Percentiles rank a stretch among this genome's conserved stretches.
Conservation (phyloP, 805 yeast genomes). For the baker's yeast (Saccharomyces cerevisiae) region DNA sequence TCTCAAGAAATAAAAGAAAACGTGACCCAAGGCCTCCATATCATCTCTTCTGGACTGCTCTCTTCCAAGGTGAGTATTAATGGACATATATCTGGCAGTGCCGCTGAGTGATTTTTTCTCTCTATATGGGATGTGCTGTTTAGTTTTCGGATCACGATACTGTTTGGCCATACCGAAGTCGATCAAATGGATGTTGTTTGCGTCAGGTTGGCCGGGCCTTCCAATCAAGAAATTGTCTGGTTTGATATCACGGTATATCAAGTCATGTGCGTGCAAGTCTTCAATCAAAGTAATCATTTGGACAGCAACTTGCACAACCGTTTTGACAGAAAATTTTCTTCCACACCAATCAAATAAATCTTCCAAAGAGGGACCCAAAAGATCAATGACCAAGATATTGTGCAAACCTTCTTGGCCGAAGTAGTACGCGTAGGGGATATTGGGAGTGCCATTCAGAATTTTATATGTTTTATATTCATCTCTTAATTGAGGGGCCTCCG, state of each 20-base stretch:
- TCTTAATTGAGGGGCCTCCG: constrained; percentile 94
- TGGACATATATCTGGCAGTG: constrained; percentile 95
- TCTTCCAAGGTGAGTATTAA: constrained; percentile 93
- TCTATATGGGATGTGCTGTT: constrained; percentile 91
- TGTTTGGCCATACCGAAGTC: constrained; percentile 99
- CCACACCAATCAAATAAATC: constrained; percentile 98
- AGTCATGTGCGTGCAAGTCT: constrained; percentile 78
- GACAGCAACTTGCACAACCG: constrained; percentile 87
- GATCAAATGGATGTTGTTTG: constrained; percentile 78
- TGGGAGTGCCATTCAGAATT: constrained; percentile 69
- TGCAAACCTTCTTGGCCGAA: constrained; percentile 98
- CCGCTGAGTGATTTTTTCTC: constrained; percentile 94
- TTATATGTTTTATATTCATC: constrained; percentile 94
- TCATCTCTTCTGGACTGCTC: constrained; percentile 97
- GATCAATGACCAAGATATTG: constrained; percentile 87
- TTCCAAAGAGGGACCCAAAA: constrained; percentile 91
- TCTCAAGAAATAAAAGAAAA: constrained; percentile 85
- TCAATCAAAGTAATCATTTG: constrained; percentile 89
- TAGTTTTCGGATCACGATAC: constrained; percentile 92
- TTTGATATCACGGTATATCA: constrained; percentile 92
- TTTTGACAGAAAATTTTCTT: constrained; percentile 74
- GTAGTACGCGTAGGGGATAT: constrained; percentile 94
- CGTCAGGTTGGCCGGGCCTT: constrained; percentile 74
- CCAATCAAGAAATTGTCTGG: constrained; percentile 96
- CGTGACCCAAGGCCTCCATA: constrained; percentile 93